Evolutionary conservation across 495 filamentous ascomycete genomes (phyloP).

Genomic region (Aspergillus ostianus): DNA sequence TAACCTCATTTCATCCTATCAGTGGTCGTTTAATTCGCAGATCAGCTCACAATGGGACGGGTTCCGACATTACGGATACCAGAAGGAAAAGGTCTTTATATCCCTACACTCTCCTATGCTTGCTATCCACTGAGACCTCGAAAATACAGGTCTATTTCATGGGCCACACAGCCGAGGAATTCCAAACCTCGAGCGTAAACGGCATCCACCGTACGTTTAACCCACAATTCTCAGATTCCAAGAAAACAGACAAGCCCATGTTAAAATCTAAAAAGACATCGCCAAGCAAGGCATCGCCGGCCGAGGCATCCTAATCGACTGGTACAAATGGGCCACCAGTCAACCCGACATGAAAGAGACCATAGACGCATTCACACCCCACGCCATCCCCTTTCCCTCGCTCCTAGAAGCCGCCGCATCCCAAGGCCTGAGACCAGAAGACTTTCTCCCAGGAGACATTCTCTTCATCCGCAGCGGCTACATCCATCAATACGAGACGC

Average conservation of each 20-base stretch:
- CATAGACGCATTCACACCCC: slow-evolving; percentile 25
- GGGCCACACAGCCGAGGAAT: slow-evolving; percentile 50
- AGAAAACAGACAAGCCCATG: background rate
- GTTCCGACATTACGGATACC: slow-evolving; percentile 38
- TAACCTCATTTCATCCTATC: background rate
- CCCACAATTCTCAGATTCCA: no score
- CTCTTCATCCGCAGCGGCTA: background rate
- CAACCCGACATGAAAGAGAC: slow-evolving; percentile 16
- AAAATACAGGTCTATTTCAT: slow-evolving; percentile 49
- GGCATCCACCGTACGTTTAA: slow-evolving; percentile 26
- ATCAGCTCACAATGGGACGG: slow-evolving; percentile 51
- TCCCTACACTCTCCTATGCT: no score
- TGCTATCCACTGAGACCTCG: no score
- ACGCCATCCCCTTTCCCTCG: slow-evolving; percentile 43
- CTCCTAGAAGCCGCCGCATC: slow-evolving; percentile 31
- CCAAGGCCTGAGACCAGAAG: slow-evolving; percentile 22
- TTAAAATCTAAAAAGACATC: slow-evolving; percentile 9
- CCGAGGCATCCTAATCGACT: slow-evolving; percentile 49
- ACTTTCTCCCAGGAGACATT: slow-evolving; percentile 18
- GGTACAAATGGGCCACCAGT: slow-evolving; percentile 39
- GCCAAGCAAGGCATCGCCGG: slow-evolving; percentile 40
- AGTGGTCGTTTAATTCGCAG: slow-evolving; percentile 4
- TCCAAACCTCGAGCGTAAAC: slow-evolving; percentile 36
- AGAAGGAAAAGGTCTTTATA: slow-evolving; percentile 26
- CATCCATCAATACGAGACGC: no score